phyloP scores from a whole-genome alignment of 1,139 yeast species.

The Blastobotrys aristatus region DNA sequence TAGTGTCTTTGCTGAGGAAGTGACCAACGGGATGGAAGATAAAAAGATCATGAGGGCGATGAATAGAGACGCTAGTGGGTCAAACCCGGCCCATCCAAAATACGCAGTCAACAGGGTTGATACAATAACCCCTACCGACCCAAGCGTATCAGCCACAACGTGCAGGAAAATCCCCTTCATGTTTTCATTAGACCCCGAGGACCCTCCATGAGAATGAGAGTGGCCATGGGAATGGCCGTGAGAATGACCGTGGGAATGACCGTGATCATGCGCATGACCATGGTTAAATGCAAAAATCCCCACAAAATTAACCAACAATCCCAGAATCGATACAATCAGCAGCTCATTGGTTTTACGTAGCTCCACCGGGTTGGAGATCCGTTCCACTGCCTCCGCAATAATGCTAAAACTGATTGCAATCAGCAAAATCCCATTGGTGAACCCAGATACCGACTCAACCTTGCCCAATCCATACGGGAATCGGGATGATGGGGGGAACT shows the following conservation, averaged over 20 bases:
- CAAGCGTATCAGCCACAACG: slow-evolving; percentile 89
- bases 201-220: slow-evolving; percentile 20
- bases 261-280: slow-evolving; percentile 48
- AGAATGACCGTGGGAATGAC: slow-evolving; percentile 26
- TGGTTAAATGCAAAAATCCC: slow-evolving; percentile 95
- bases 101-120: slow-evolving; percentile 57
- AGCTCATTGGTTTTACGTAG: slow-evolving; percentile 81
- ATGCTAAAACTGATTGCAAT: slow-evolving; percentile 88
- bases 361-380: slow-evolving; percentile 70
- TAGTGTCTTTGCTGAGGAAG: slow-evolving; percentile 72
- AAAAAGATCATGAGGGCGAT: slow-evolving; percentile 75
- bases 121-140: slow-evolving; percentile 91
- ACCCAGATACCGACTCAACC: slow-evolving; percentile 90
- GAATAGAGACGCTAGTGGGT: slow-evolving; percentile 85
- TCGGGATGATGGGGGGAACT: slow-evolving; percentile 55
- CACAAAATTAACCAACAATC: slow-evolving; percentile 80
- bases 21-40: slow-evolving; percentile 79
- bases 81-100: slow-evolving; percentile 60
- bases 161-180: slow-evolving; percentile 94
- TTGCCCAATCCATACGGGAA: slow-evolving; percentile 85
- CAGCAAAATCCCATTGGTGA: slow-evolving; percentile 84
- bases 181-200: slow-evolving; percentile 56
- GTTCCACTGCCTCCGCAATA: slow-evolving; percentile 76
- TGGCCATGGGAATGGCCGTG: slow-evolving; percentile 19
- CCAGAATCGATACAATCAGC: slow-evolving; percentile 75